Percentiles rank a stretch among this genome's conserved stretches.
Evolutionary conservation across 1,139 yeast genomes (phyloP).

Genomic region (Yamadazyma atmosphaerica): DNA sequence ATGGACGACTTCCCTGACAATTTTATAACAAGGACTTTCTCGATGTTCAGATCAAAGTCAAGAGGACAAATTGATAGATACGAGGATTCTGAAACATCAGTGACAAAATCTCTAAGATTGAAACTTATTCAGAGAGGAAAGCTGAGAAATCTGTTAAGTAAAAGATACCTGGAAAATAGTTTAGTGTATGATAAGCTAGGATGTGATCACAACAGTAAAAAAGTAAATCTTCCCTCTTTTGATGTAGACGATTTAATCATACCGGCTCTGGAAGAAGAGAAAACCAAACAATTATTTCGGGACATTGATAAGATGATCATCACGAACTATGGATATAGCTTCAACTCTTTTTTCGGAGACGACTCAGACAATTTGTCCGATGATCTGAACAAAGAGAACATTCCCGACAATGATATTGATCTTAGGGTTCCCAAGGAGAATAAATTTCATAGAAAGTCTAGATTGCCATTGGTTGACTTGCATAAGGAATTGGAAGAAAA

Average conservation of each 20-base stretch:
- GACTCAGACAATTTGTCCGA: neutral
- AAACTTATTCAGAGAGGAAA: neutral
- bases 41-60: neutral
- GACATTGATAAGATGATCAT: constrained; percentile 8
- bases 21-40: neutral
- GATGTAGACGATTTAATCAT: constrained; percentile 8
- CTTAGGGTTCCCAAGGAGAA: no score
- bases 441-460: no score
- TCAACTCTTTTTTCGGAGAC: constrained; percentile 2
- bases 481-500: neutral
- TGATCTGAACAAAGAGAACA: constrained; percentile 4
- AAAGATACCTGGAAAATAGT: neutral
- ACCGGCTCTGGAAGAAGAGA: constrained; percentile 3
- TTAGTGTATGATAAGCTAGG: constrained; percentile 2
- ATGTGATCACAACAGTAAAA: neutral
- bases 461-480: neutral
- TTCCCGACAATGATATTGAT: constrained; percentile 2
- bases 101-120: neutral
- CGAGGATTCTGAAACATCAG: neutral
- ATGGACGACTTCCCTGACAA: neutral
- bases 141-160: neutral
- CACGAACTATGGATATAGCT: constrained; percentile 2
- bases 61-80: neutral
- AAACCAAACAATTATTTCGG: constrained; percentile 4
- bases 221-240: constrained; percentile 8